Evolutionary conservation across 805 yeast species (phyloP).

Genomic region (Zygotorulaspora florentina): DNA sequence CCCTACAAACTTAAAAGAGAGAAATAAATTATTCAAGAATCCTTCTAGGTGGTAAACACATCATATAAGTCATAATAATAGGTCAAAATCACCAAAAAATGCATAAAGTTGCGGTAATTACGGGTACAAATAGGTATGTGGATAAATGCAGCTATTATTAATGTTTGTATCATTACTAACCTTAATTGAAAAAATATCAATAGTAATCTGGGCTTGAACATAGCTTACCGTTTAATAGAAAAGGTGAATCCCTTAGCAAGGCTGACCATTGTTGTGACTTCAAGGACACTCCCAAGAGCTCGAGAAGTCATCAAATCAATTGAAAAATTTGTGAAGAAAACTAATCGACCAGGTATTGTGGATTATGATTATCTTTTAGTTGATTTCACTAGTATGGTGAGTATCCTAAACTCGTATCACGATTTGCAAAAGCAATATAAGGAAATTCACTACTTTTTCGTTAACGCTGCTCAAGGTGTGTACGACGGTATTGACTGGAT

Average conservation of each 20-base stretch:
- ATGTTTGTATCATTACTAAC: neutral
- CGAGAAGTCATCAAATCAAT: constrained; percentile 65
- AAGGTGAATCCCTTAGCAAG: constrained; percentile 49
- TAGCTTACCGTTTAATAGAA: constrained; percentile 74
- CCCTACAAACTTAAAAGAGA: too few species aligned
- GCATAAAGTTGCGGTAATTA: constrained; percentile 41
- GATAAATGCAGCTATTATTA: neutral
- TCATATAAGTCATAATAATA: too few species aligned
- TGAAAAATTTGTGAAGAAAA: constrained; percentile 40
- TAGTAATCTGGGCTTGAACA: constrained; percentile 78
- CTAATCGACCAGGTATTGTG: constrained; percentile 50
- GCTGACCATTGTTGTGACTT: constrained; percentile 80
- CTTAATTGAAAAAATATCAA: neutral
- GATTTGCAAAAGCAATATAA: constrained; percentile 62
- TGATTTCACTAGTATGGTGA: constrained; percentile 89
- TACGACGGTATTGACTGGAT: constrained; percentile 85
- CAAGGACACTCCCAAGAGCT: constrained; percentile 82
- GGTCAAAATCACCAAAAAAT: neutral
- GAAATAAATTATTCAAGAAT: too few species aligned
- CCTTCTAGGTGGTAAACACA: too few species aligned
- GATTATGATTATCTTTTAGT: constrained; percentile 85
- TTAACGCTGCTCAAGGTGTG: constrained; percentile 88
- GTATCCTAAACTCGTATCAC: constrained; percentile 67
- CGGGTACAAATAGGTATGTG: constrained; percentile 41
- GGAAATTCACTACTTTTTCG: constrained; percentile 70